phyloP scores from a whole-genome alignment of 495 filamentous ascomycete species.

The Articulospora tetracladia region DNA sequence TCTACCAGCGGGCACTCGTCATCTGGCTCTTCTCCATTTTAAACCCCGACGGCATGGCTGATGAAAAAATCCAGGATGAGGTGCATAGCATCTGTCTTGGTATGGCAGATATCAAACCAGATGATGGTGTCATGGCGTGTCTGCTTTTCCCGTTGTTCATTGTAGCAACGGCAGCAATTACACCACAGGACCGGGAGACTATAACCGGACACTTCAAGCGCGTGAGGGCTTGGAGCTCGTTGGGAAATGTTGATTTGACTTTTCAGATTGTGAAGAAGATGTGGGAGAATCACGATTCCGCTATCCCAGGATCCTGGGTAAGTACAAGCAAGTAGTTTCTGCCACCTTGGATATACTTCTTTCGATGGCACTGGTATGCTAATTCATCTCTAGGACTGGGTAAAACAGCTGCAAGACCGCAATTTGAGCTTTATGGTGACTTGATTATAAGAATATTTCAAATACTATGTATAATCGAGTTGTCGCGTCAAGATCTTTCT shows the following conservation, averaged over 20 bases:
- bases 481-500: too few relatives aligned
- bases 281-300: conserved; percentile 15
- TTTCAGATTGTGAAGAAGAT: conserved; percentile 11
- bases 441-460: conserved; percentile 4
- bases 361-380: not conserved
- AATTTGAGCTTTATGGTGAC: conserved; percentile 16
- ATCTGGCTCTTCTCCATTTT: conserved; percentile 18
- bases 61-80: conserved; percentile 3
- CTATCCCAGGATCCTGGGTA: conserved; percentile 4
- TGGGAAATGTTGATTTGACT: conserved; percentile 17
- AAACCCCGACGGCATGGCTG: conserved; percentile 2
- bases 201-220: conserved; percentile 5
- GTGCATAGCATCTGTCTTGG: not conserved
- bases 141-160: conserved; percentile 19
- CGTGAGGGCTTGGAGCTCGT: conserved; percentile 13
- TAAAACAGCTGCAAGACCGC: conserved; percentile 10
- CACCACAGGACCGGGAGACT: not conserved
- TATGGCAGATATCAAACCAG: conserved; percentile 9
- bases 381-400: conserved; percentile 7
- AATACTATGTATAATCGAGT: too few relatives aligned
- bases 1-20: conserved; percentile 14
- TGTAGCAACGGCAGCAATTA: conserved; percentile 11
- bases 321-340: not conserved
- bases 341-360: too few relatives aligned
- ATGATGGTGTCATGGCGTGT: conserved; percentile 12